Evolutionary conservation across 108 stramenopile genomes (phyloP).

Genomic region (Bacterosira constricta): DNA sequence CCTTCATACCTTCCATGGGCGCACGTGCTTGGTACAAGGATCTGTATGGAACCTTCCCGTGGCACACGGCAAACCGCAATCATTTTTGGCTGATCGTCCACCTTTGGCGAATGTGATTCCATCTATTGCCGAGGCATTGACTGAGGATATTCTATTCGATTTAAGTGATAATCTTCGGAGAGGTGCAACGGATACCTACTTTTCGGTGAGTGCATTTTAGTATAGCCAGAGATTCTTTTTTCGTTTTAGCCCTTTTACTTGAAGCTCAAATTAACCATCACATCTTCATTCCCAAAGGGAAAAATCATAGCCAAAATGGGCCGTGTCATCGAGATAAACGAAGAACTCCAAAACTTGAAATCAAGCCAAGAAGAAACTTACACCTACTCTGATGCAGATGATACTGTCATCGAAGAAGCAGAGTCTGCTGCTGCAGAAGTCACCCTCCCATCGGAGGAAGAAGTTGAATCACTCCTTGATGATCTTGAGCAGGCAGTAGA

Average conservation of each 20-base stretch:
- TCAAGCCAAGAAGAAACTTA: slow-evolving; percentile 37
- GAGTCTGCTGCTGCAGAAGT: slow-evolving; percentile 46
- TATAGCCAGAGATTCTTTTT: neutral
- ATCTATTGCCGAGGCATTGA: slow-evolving; percentile 50
- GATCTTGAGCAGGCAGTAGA: slow-evolving; percentile 70
- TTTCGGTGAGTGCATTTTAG: slow-evolving; percentile 54
- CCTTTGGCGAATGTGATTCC: slow-evolving; percentile 55
- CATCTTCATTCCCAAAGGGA: slow-evolving; percentile 25
- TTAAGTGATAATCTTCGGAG: slow-evolving; percentile 75
- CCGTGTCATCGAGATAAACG: slow-evolving; percentile 81
- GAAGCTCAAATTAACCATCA: too few relatives aligned
- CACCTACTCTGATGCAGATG: slow-evolving; percentile 37
- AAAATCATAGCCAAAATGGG: slow-evolving; percentile 92
- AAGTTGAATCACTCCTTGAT: slow-evolving; percentile 60
- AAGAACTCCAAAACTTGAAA: slow-evolving; percentile 63
- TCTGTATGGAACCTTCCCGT: slow-evolving; percentile 36
- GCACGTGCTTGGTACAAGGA: slow-evolving; percentile 40
- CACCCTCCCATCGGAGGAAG: slow-evolving; percentile 53
- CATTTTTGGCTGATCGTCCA: slow-evolving; percentile 74
- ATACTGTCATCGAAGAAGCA: slow-evolving; percentile 36
- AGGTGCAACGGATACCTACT: slow-evolving; percentile 97
- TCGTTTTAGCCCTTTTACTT: neutral
- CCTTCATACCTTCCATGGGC: slow-evolving; percentile 48
- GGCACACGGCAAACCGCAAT: slow-evolving; percentile 45
- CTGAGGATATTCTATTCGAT: slow-evolving; percentile 59